These are phyloP conservation scores for Glycyrrhiza uralensis DNA, from an alignment of 306 rosid species.

Conservation along the genomic window DNA sequence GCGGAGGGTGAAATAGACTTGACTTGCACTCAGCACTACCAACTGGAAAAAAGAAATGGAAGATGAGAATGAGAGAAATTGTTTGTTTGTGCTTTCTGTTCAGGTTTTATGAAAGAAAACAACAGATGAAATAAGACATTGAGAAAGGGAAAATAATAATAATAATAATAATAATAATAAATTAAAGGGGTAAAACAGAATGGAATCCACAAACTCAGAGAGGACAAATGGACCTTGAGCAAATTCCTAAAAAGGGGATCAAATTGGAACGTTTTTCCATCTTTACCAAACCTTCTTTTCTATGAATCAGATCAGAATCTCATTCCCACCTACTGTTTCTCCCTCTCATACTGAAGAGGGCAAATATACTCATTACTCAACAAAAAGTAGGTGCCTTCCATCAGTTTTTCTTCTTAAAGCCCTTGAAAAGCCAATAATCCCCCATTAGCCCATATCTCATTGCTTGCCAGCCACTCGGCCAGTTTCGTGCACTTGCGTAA, in stretches of 20 bases:
- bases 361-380: conserved; percentile 21
- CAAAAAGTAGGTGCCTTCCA: conserved; percentile 6
- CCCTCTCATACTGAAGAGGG: background rate
- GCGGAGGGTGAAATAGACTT: conserved; percentile 33
- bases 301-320: conserved; percentile 46
- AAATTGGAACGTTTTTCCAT: conserved; percentile 24
- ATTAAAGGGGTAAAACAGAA: conserved; percentile 11
- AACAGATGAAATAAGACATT: conserved; percentile 22
- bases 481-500: conserved; percentile 26
- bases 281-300: conserved; percentile 34
- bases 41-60: conserved; percentile 6
- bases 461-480: conserved; percentile 51
- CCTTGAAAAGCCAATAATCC: conserved; percentile 25
- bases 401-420: conserved; percentile 23
- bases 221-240: conserved; percentile 72
- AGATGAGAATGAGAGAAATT: conserved; percentile 36
- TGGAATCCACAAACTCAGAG: conserved; percentile 70
- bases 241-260: conserved; percentile 59
- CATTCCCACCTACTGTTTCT: conserved; percentile 43
- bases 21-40: conserved; percentile 18
- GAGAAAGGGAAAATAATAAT: background rate
- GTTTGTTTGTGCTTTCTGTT: conserved; percentile 45
- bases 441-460: conserved; percentile 28
- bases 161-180: background rate
- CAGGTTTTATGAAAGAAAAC: conserved; percentile 36